Evolutionary conservation across 2,329 filamentous ascomycete genomes (phyloP).

Genomic region (Stachybotrys chlorohalonatus): DNA sequence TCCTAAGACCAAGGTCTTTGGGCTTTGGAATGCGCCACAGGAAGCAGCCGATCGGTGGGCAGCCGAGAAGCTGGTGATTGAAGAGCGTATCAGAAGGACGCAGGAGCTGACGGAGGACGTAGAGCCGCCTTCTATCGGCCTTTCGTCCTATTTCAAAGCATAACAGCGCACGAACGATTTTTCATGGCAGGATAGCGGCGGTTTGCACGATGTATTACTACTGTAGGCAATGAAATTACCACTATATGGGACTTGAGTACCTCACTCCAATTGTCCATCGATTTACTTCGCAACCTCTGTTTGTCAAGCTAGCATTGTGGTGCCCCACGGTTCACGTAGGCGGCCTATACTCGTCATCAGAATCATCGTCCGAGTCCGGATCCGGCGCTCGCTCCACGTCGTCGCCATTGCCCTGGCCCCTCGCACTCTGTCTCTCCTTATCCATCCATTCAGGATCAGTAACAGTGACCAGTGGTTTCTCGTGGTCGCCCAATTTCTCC

Average conservation of each 20-base stretch:
- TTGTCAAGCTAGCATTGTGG: too few relatives aligned
- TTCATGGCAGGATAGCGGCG: neutral
- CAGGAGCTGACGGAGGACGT: conserved; percentile 43
- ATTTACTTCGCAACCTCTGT: too few relatives aligned
- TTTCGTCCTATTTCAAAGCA: conserved; percentile 30
- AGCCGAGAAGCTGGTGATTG: conserved; percentile 45
- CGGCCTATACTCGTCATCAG: conserved; percentile 2
- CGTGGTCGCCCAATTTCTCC: conserved; percentile 17
- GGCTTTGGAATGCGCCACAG: conserved; percentile 24
- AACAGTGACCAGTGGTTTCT: conserved; percentile 16
- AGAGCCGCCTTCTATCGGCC: conserved; percentile 22
- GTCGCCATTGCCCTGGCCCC: conserved; percentile 17
- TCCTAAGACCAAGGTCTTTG: conserved; percentile 20
- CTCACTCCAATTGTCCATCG: too few relatives aligned
- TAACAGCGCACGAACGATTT: conserved; percentile 12
- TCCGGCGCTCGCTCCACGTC: conserved; percentile 16
- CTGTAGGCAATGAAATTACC: neutral
- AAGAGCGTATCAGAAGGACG: conserved; percentile 41
- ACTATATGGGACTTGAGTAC: too few relatives aligned
- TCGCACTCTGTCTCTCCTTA: conserved; percentile 12
- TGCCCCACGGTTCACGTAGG: too few relatives aligned
- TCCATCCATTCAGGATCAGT: conserved; percentile 11
- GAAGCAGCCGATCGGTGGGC: conserved; percentile 38
- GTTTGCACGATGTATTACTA: neutral
- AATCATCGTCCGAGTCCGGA: conserved; percentile 13